Evolutionary conservation across 1,284 basidiomycete species (phyloP), one percentile per base, ranked within the genome.

Genomic region (Wolfiporia cocos): DNA sequence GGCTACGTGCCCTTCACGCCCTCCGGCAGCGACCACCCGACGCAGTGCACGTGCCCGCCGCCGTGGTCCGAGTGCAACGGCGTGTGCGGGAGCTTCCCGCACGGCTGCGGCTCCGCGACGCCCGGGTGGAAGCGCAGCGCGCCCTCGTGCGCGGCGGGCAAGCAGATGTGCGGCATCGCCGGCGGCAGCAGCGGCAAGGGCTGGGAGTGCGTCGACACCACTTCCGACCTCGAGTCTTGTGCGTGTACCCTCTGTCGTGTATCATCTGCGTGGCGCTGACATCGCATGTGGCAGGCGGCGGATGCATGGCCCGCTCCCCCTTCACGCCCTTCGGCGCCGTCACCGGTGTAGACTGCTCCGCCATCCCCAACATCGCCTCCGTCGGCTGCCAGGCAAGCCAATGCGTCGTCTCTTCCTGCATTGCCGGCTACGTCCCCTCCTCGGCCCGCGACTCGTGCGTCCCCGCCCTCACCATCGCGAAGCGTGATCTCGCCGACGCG

Each of bases 361-460:
- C 54, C 19, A 53, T 68, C 36, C 49, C 55, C 2, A 36, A 56
- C 35, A 58, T 60, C 31, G 37, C 44, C 12, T 47, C 48, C 37
- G 64, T 64, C 21, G 39, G 47, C 12, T 68, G 66, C 49, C 30
- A 48, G 7, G 20, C n/a, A 18, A 55, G 63, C 35, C 29, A 37
- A 10, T 68, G 66, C 50, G 46, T 53, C 31, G 54, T 68, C 19
- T 32, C 46, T n/a, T 31, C 45, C 9, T 67, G 65, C 48, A 42
- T 45, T 19, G 35, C 37, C 28, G 62, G 63, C 12, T 66, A 44
- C 49, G 46, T 33, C 11, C 44, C 56, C 29, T 42, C 51, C 9
- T 24, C 36, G 3, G 26, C 34, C 14, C 28, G 46, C 30, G 42
- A 50, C 15, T 17, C 39, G 17, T 51, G 50, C 38, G 40, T 47